Conservation (phyloP, 345 rosid species). For the Linum usitatissimum region DNA sequence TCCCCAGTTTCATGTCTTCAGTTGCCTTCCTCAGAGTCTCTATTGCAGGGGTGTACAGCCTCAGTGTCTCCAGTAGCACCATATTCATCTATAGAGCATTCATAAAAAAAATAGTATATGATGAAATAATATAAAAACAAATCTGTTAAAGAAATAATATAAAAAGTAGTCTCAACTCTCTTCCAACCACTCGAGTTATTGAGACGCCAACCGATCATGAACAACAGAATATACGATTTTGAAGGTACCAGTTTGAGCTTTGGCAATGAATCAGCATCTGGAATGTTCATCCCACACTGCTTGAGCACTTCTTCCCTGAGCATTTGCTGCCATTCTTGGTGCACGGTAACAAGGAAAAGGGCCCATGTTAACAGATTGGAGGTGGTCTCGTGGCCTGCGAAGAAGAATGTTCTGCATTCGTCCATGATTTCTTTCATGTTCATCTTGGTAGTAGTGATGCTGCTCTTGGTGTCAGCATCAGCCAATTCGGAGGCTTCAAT, state of each 20-base stretch:
- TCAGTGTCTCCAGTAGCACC: constrained; percentile 51
- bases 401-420: constrained; percentile 54
- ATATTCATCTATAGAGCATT: constrained; percentile 31
- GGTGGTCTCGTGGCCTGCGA: constrained; percentile 59
- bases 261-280: constrained; percentile 29
- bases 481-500: neutral
- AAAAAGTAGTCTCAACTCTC: neutral
- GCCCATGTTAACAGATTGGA: constrained; percentile 47
- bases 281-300: constrained; percentile 30
- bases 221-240: neutral
- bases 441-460: neutral
- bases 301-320: constrained; percentile 40
- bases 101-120: too few species aligned
- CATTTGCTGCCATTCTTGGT: constrained; percentile 49
- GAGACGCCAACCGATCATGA: neutral
- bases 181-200: too few species aligned
- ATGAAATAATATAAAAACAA: neutral
- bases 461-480: neutral
- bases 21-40: constrained; percentile 25
- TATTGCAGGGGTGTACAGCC: constrained; percentile 42
- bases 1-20: constrained; percentile 33
- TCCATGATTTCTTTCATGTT: constrained; percentile 37
- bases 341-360: constrained; percentile 33
- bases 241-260: constrained; percentile 29
- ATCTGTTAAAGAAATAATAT: neutral